phyloP scores from a whole-genome alignment of 1,284 basidiomycete genomes.

The Neotropicomus parvogracilis region DNA sequence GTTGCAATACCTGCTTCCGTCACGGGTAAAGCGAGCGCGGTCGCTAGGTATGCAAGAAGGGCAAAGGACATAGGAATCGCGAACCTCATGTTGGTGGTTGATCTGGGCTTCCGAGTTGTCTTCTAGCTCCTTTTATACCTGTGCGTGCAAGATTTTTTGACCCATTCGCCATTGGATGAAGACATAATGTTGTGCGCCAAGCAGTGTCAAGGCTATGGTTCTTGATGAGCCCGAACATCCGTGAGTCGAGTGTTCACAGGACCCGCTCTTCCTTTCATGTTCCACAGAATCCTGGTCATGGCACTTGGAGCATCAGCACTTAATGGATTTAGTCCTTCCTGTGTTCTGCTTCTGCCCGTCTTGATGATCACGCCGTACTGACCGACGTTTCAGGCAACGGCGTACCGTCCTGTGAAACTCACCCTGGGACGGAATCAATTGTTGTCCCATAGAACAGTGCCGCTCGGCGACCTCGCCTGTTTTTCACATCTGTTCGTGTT shows the following conservation, averaged over 20 bases:
- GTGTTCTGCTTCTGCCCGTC: background rate
- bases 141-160: too few relatives aligned
- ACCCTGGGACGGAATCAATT: background rate
- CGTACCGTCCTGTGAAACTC: too few relatives aligned
- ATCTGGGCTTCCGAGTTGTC: background rate
- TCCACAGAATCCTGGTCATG: too few relatives aligned
- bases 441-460: too few relatives aligned
- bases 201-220: background rate
- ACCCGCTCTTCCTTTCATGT: background rate
- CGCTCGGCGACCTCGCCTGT: too few relatives aligned
- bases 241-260: background rate
- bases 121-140: background rate
- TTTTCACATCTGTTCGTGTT: too few relatives aligned
- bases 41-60: constrained; percentile 2
- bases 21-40: background rate
- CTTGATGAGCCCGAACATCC: background rate
- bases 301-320: background rate
- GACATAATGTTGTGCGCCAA: background rate
- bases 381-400: background rate
- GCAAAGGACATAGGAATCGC: background rate
- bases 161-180: background rate
- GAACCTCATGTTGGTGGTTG: constrained; percentile 1
- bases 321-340: background rate
- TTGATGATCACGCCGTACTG: background rate
- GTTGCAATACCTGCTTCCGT: too few relatives aligned